Evolutionary conservation across 2,329 filamentous ascomycete species (phyloP), one percentile per base, ranked within the genome.

Genomic region (Penicillium corylophilum): DNA sequence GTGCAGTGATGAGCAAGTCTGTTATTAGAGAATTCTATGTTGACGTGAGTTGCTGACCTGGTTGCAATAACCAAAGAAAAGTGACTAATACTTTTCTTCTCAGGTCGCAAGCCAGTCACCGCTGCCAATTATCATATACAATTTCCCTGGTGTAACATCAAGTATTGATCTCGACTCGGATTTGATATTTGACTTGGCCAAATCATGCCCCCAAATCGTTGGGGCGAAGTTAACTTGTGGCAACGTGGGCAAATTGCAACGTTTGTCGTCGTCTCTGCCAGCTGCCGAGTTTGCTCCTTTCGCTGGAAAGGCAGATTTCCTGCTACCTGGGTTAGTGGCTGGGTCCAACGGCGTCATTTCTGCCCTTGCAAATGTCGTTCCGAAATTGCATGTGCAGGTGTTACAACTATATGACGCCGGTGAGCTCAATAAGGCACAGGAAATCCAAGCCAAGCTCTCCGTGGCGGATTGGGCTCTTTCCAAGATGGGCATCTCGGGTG

Each of bases 281-380:
- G 36, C n/a, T 5, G 43, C 23, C 5, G 36, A 22, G 18, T 92
- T 90, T 77, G 89, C 91, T 83, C 87, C 88, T 16, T 90, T 91
- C 65, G 88, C 88, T 40, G 89, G 88, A 61, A 87, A 91, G 72
- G 88, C 87, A 64, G 88, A 92, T 73, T 91, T 92, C 70, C 89
- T 88, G 1, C 77, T 87, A 28, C 88, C 91, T 72, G 91, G 87
- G 1, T 80, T 89, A 5, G 81, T 85, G 50, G 86, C 83, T 50
- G 88, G 88, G 36, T 88, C 88, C 40, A 86, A 83, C 49, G 88
- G 89, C 40, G 89, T 91, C 71, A 91, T 92, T 64, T 88, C 88
- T 15, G 89, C 88, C 24, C 87, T 88, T 40, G 88, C 88, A 57
- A 93, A 92, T 66, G 87, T 91, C 51, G 82, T 89, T 72, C 89